Conservation (phyloP, 176 grass and related monocot genomes). For the Puccinellia tenuiflora region DNA sequence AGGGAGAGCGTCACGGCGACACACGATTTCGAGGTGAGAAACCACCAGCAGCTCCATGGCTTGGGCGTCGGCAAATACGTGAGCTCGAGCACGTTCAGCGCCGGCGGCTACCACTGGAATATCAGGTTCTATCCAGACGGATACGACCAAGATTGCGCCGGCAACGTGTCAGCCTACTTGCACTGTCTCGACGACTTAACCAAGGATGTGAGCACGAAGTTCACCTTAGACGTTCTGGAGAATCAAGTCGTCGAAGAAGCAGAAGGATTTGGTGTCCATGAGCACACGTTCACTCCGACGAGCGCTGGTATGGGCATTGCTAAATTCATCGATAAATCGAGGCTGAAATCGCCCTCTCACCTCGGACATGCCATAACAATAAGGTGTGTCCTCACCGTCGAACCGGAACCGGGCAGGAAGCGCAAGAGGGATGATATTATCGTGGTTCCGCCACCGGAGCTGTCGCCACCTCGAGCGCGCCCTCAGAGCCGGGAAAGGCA, state of each 20-base stretch:
- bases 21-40: constrained; percentile 7
- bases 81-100: constrained; percentile 6
- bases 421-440: neutral
- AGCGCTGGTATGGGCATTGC: neutral
- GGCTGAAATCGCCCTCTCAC: neutral
- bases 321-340: neutral
- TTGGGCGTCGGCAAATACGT: constrained; percentile 26
- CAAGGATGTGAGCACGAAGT: neutral
- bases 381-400: neutral
- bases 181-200: neutral
- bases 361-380: neutral
- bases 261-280: neutral
- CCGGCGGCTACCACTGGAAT: constrained; percentile 26
- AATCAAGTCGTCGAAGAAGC: neutral
- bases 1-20: too few relatives aligned
- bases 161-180: neutral
- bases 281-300: neutral
- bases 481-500: neutral
- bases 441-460: neutral
- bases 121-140: neutral
- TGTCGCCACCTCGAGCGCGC: neutral
- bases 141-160: too few relatives aligned
- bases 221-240: neutral
- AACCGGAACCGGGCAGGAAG: neutral
- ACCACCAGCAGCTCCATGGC: constrained; percentile 15